phyloP scores from a whole-genome alignment of 768 basidiomycete genomes.

The Kondoa malvinella region DNA sequence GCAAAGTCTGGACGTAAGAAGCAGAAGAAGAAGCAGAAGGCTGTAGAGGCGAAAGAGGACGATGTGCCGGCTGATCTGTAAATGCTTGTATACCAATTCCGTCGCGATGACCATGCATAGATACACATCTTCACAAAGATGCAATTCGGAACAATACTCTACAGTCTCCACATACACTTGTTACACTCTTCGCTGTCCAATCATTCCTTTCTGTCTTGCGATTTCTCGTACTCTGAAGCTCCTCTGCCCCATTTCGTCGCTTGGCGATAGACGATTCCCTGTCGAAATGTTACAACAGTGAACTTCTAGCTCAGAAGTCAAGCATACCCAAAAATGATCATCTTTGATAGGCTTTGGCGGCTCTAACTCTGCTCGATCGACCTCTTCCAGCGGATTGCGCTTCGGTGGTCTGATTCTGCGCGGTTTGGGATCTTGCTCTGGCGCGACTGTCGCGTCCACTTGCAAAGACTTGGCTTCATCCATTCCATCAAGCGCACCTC shows the following conservation, averaged over 20 bases:
- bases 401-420: not conserved
- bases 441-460: not conserved
- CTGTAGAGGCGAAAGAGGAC: not conserved
- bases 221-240: slow-evolving; percentile 11
- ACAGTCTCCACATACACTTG: no score
- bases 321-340: slow-evolving; percentile 21
- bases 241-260: slow-evolving; percentile 20
- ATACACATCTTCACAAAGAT: no score
- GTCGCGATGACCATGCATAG: no score
- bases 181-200: no score
- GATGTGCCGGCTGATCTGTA: no score
- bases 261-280: not conserved
- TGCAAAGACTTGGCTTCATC: not conserved
- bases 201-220: not conserved
- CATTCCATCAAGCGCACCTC: not conserved
- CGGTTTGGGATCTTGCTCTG: not conserved
- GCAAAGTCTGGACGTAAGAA: not conserved
- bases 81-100: no score
- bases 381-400: not conserved
- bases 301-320: not conserved
- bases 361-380: not conserved
- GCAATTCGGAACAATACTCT: no score
- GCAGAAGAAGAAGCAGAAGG: not conserved
- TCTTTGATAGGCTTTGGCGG: slow-evolving; percentile 10
- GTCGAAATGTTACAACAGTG: not conserved